phyloP scores from a whole-genome alignment of 371 early-diverging fungal genomes.

The Mortierella sp. region DNA sequence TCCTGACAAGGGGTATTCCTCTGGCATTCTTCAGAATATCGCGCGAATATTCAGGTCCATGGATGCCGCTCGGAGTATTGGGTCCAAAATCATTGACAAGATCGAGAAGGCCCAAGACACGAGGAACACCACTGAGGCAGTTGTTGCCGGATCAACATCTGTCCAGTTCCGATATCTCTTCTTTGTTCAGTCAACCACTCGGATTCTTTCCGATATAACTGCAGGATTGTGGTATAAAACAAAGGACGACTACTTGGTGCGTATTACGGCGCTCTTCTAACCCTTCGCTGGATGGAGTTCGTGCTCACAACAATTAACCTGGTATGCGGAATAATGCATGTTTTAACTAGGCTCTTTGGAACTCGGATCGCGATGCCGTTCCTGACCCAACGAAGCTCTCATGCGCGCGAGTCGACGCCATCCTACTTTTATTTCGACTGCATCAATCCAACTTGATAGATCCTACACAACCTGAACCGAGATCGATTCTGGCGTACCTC shows the following conservation, averaged over 20 bases:
- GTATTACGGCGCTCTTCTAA: not conserved
- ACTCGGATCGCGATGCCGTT: not conserved
- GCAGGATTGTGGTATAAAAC: slow-evolving; percentile 19
- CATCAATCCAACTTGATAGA: not conserved
- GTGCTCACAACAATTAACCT: not conserved
- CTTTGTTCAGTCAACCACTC: slow-evolving; percentile 2
- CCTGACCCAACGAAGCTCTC: slow-evolving; percentile 40
- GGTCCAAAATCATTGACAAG: slow-evolving; percentile 27
- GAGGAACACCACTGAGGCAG: not conserved
- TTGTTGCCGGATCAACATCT: not conserved
- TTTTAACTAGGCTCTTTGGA: slow-evolving; percentile 8
- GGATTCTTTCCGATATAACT: slow-evolving; percentile 13
- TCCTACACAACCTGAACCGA: not conserved
- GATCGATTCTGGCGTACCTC: slow-evolving; percentile 11
- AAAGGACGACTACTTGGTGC: slow-evolving; percentile 19
- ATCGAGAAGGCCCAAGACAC: slow-evolving; percentile 7
- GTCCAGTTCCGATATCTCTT: not conserved
- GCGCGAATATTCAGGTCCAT: slow-evolving; percentile 45
- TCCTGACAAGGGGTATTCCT: slow-evolving; percentile 1
- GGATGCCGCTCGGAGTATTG: slow-evolving; percentile 39
- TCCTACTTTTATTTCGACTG: slow-evolving; percentile 40
- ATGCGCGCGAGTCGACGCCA: slow-evolving; percentile 42
- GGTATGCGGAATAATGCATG: too few species aligned
- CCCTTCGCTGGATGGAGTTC: too few species aligned
- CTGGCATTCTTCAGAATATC: slow-evolving; percentile 22